Evolutionary conservation across 768 basidiomycete genomes (phyloP).

Genomic region (Suillus paluster): DNA sequence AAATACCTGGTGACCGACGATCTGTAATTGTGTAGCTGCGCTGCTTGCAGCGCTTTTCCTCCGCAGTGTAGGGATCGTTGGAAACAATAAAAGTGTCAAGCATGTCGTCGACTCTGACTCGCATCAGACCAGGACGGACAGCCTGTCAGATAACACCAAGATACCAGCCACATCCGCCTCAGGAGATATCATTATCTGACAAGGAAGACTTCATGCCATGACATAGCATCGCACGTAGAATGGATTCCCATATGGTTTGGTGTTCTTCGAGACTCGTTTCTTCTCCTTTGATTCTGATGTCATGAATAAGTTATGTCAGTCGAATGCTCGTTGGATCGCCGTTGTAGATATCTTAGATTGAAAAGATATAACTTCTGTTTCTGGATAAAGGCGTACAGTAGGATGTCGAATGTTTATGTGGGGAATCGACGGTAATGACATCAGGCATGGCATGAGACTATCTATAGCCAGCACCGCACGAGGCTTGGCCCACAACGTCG

Average conservation of each 20-base stretch:
- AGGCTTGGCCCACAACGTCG: no score
- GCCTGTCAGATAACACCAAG: no score
- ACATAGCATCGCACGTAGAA: neutral
- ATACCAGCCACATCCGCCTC: no score
- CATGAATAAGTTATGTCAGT: neutral
- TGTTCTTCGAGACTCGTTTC: neutral
- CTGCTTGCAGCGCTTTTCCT: slow-evolving; percentile 42
- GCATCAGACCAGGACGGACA: slow-evolving; percentile 32
- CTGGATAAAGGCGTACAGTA: no score
- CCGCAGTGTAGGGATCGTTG: slow-evolving; percentile 45
- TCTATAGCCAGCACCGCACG: no score
- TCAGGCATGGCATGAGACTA: no score
- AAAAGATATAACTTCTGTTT: no score
- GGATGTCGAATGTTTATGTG: no score
- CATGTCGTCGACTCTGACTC: slow-evolving; percentile 17
- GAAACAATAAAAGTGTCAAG: slow-evolving; percentile 24
- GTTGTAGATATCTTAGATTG: no score
- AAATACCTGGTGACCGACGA: slow-evolving; percentile 3
- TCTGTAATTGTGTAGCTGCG: slow-evolving; percentile 22
- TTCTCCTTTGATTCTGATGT: neutral
- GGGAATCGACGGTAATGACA: no score
- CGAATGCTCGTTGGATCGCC: neutral
- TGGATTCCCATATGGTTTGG: neutral
- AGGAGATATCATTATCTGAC: no score
- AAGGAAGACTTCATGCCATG: no score